Evolutionary conservation across 345 rosid genomes (phyloP).

Genomic region (Dimocarpus longan): DNA sequence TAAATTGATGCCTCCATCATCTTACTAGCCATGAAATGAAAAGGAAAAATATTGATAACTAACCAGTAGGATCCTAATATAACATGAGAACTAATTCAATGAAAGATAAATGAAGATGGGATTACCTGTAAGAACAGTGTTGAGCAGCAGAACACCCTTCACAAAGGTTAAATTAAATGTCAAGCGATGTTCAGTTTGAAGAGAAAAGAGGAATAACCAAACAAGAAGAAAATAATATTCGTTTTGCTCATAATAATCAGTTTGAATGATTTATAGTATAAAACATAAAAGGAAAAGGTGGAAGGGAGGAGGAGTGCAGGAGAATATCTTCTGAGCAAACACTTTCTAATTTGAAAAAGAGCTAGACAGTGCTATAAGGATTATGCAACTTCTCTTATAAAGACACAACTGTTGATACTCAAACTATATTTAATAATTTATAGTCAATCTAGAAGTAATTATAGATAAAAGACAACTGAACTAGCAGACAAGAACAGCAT

Average conservation of each 20-base stretch:
- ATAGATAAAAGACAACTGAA: not conserved
- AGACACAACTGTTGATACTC: not conserved
- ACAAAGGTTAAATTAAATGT: constrained; percentile 19
- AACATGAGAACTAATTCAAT: not conserved
- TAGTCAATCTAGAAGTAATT: not conserved
- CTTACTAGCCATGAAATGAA: constrained; percentile 6
- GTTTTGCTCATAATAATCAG: not conserved
- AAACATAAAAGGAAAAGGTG: not conserved
- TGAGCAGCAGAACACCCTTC: constrained; percentile 89
- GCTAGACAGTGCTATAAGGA: not conserved
- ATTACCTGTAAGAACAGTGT: constrained; percentile 89
- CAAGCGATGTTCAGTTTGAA: constrained; percentile 8
- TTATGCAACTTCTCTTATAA: not conserved
- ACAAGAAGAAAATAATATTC: constrained; percentile 7
- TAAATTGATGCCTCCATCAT: constrained; percentile 2
- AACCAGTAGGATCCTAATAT: not conserved
- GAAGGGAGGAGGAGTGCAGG: not conserved
- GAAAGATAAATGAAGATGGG: constrained; percentile 15
- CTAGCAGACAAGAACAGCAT: not conserved
- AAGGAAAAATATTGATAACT: not conserved
- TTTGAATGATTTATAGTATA: not conserved
- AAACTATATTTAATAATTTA: not conserved
- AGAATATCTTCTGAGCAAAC: not conserved
- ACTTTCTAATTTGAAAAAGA: not conserved
- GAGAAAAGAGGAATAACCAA: not conserved